phyloP scores from a whole-genome alignment of 2,329 filamentous ascomycete genomes.

The Septoria petroselini region DNA sequence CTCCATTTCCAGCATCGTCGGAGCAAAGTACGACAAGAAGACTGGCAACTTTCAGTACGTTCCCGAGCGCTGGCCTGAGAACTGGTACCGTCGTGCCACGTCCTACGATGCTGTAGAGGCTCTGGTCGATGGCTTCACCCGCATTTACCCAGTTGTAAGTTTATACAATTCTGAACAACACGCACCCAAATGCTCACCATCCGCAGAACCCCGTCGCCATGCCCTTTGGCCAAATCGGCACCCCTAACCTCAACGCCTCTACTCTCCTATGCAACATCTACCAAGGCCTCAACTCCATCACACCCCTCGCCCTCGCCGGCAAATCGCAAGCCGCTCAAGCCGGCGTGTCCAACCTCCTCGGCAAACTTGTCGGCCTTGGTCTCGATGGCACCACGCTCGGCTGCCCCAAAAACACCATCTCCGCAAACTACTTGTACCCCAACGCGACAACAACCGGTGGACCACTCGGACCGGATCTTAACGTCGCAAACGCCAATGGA shows the following conservation, averaged over 20 bases:
- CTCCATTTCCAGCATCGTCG: conserved; percentile 33
- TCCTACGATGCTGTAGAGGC: conserved; percentile 34
- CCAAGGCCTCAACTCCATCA: conserved; percentile 39
- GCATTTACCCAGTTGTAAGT: conserved; percentile 38
- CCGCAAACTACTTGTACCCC: conserved; percentile 36
- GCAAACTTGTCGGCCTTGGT: conserved; percentile 34
- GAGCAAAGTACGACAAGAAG: conserved; percentile 27
- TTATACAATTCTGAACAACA: too few species aligned
- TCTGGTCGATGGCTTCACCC: conserved; percentile 35
- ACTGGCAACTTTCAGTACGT: conserved; percentile 35
- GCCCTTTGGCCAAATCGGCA: conserved; percentile 34
- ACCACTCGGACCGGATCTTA: conserved; percentile 31
- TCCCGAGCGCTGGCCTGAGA: conserved; percentile 32
- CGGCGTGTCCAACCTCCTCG: conserved; percentile 34
- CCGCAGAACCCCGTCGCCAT: conserved; percentile 38
- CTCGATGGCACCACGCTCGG: conserved; percentile 36
- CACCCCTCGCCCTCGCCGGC: conserved; percentile 35
- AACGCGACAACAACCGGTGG: conserved; percentile 34
- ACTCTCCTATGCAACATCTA: conserved; percentile 39
- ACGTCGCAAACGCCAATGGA: conserved; percentile 32
- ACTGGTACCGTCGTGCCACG: conserved; percentile 34
- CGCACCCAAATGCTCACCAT: too few species aligned
- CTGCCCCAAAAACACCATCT: conserved; percentile 34
- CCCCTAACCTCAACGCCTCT: conserved; percentile 34
- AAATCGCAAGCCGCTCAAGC: conserved; percentile 27